phyloP scores from a whole-genome alignment of 139 green algal genomes.

The Micractinium sp. region DNA sequence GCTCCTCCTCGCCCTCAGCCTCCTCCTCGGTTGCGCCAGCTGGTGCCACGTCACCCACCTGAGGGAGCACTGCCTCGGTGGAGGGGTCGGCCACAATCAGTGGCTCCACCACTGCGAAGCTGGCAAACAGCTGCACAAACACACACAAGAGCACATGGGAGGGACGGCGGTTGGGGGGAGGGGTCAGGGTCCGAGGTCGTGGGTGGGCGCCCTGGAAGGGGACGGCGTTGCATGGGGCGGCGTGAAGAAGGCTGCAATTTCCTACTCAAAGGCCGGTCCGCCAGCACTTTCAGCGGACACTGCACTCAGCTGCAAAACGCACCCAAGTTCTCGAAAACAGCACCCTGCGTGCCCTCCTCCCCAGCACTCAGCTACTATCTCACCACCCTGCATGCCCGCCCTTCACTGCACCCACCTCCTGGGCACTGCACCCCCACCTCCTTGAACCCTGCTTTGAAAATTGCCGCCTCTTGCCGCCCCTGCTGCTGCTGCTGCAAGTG shows the following conservation, averaged over 20 bases:
- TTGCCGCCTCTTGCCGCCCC: too few relatives aligned
- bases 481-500: too few relatives aligned
- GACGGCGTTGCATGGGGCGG: neutral
- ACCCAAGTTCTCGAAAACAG: too few relatives aligned
- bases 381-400: neutral
- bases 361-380: neutral
- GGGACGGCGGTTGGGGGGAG: too few relatives aligned
- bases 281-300: neutral
- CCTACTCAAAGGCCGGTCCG: too few relatives aligned
- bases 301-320: neutral
- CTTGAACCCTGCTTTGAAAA: too few relatives aligned
- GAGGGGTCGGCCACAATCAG: neutral
- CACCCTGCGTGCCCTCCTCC: neutral
- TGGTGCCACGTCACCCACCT: neutral
- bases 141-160: too few relatives aligned
- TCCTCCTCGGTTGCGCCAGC: neutral
- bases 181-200: too few relatives aligned
- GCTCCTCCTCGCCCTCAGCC: neutral
- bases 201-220: neutral
- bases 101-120: slow-evolving; percentile 8
- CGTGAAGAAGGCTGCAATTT: neutral
- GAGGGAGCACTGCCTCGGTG: neutral
- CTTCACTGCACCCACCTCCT: neutral
- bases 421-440: neutral
- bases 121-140: neutral